Conservation (phyloP, 163 green algal species). For the Chloromonas sp. region DNA sequence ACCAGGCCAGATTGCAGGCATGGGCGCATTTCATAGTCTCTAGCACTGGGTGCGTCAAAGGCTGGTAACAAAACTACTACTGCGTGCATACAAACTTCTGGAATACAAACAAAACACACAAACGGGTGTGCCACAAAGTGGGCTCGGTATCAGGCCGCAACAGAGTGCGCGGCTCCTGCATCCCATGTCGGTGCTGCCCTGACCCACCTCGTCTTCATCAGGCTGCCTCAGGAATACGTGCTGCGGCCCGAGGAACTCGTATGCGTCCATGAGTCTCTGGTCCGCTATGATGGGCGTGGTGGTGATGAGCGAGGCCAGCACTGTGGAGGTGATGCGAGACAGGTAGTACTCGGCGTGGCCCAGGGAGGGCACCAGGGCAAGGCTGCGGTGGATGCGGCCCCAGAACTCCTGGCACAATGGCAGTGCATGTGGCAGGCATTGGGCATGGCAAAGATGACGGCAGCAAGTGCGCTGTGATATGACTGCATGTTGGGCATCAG, state of each 20-base stretch:
- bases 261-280: slow-evolving; percentile 25
- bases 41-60: too few relatives aligned
- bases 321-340: slow-evolving; percentile 30
- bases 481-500: too few relatives aligned
- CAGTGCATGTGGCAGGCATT: not conserved
- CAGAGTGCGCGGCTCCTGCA: too few relatives aligned
- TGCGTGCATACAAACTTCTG: too few relatives aligned
- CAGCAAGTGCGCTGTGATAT: not conserved
- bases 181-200: not conserved
- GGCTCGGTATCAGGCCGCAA: too few relatives aligned
- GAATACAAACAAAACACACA: too few relatives aligned
- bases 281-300: slow-evolving; percentile 26
- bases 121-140: too few relatives aligned
- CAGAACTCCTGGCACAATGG: slow-evolving; percentile 25
- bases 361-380: slow-evolving; percentile 32
- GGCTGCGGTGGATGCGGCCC: slow-evolving; percentile 15
- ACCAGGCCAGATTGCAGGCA: too few relatives aligned
- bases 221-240: slow-evolving; percentile 34
- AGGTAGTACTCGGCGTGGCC: slow-evolving; percentile 36
- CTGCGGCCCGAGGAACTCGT: slow-evolving; percentile 26
- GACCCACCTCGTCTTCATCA: slow-evolving; percentile 26
- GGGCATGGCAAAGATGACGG: not conserved
- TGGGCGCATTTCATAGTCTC: too few relatives aligned
- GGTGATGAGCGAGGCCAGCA: slow-evolving; percentile 6
- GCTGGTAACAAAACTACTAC: too few relatives aligned